Evolutionary conservation across 2,329 filamentous ascomycete genomes (phyloP), one percentile per base, ranked within the genome.

Genomic region (Fusarium nurragi): DNA sequence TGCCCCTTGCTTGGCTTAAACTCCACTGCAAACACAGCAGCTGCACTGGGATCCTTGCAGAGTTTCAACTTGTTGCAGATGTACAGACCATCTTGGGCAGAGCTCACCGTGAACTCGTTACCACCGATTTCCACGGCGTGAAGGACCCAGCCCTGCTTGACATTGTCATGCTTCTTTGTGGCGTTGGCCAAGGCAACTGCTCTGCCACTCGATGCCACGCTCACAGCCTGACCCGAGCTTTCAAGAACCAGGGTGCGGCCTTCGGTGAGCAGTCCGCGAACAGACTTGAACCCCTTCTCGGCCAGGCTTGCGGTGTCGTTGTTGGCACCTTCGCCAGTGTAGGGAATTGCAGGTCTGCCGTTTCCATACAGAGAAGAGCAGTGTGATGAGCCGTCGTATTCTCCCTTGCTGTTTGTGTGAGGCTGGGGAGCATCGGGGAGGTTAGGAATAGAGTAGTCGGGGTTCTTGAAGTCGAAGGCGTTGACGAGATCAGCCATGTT

Each of bases 401-500:
- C 53, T 11, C 55, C 55, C 25, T 58, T 59, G 0, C 23, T n/a
- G 1, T 59, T 58, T 0, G 19, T 28, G 5, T 59, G 55, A 0
- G 55, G 55, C 0, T 58, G 28, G 11, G 55, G 55, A 1, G 55
- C 55, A 10, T 34, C 30, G 3, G 55, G 55, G 0, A 59, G 8
- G 0, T 26, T 26, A 1, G 55, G 55, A 0, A 58, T 25, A 1
- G n/a, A 37, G 38, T 41, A 41, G 18, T 22, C 38, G 16, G 38
- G 21, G 22, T 2, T 18, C 16, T 54, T 30, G 5, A 59, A 59
- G 18, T 59, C 56, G 3, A 59, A 59, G 4, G 56, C 56, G 16
- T 59, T 59, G 19, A 32, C 26, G 0, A 59, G 45, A 26, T 59
- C 56, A 11, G 56, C 56, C 56, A 59, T 59, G 26, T 53, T 59